Conservation (phyloP, 1,284 basidiomycete genomes). For the Takashimella tepidaria region DNA sequence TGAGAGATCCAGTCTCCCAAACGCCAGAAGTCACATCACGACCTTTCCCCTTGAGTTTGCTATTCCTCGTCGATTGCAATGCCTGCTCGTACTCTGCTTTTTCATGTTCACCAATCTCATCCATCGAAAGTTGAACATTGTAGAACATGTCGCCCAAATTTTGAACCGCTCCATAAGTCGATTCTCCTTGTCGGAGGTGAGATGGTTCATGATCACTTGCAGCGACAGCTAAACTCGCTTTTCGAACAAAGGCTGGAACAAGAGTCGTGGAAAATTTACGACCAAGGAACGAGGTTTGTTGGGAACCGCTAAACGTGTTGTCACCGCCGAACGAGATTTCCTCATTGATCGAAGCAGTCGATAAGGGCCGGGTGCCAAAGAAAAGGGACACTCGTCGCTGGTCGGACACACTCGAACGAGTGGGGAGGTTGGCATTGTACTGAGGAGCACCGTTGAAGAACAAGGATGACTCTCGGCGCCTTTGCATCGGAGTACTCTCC, state of each 20-base stretch:
- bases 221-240: conserved; percentile 20
- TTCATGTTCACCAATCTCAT: conserved; percentile 24
- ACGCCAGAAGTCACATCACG: not conserved
- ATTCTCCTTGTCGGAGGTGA: conserved; percentile 26
- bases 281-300: conserved; percentile 24
- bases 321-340: conserved; percentile 9
- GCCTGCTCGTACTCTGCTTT: conserved; percentile 9
- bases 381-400: not conserved
- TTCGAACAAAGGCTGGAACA: conserved; percentile 24
- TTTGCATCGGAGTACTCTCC: not conserved
- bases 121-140: conserved; percentile 16
- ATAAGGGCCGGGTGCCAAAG: not conserved
- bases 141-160: conserved; percentile 26
- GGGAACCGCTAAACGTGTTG: conserved; percentile 8
- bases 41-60: conserved; percentile 17
- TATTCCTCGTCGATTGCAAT: conserved; percentile 1
- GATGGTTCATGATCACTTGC: conserved; percentile 17
- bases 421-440: not conserved
- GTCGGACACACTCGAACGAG: not conserved
- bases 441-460: not conserved
- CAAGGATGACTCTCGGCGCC: not conserved
- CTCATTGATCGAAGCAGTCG: not conserved
- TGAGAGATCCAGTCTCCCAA: not conserved
- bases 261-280: conserved; percentile 17
- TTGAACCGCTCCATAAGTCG: conserved; percentile 7